phyloP scores from a whole-genome alignment of 148 eudicot genomes.

The Vaccinium darrowii region DNA sequence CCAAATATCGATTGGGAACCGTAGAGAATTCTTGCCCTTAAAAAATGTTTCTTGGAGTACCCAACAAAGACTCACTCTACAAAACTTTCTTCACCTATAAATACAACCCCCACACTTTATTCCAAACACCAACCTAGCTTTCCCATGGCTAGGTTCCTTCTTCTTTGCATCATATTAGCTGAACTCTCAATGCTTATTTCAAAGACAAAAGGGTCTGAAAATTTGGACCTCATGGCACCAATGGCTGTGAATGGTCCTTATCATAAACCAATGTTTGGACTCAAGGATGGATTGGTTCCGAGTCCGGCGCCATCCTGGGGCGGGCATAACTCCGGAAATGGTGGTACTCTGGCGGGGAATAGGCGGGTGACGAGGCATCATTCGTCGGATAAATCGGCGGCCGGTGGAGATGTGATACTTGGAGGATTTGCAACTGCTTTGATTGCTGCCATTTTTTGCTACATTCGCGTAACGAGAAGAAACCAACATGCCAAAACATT shows the following conservation, averaged over 20 bases:
- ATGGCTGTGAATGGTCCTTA: neutral
- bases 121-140: neutral
- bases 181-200: neutral
- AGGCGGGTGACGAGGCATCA: constrained; percentile 14
- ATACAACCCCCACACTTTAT: neutral
- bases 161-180: constrained; percentile 10
- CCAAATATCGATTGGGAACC: neutral
- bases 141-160: constrained; percentile 17
- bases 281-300: neutral
- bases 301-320: neutral
- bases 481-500: neutral
- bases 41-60: neutral
- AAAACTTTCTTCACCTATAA: constrained; percentile 1
- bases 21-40: neutral
- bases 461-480: constrained; percentile 43
- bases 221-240: neutral
- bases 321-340: neutral
- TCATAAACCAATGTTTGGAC: neutral
- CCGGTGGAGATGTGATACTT: constrained; percentile 61
- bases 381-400: constrained; percentile 17
- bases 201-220: neutral
- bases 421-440: constrained; percentile 50
- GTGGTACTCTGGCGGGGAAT: neutral
- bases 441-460: constrained; percentile 41
- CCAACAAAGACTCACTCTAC: neutral